Percentiles rank a stretch among this genome's conserved stretches.
Evolutionary conservation across 176 grass and related monocot genomes (phyloP).

Genomic region (Lolium multiflorum): DNA sequence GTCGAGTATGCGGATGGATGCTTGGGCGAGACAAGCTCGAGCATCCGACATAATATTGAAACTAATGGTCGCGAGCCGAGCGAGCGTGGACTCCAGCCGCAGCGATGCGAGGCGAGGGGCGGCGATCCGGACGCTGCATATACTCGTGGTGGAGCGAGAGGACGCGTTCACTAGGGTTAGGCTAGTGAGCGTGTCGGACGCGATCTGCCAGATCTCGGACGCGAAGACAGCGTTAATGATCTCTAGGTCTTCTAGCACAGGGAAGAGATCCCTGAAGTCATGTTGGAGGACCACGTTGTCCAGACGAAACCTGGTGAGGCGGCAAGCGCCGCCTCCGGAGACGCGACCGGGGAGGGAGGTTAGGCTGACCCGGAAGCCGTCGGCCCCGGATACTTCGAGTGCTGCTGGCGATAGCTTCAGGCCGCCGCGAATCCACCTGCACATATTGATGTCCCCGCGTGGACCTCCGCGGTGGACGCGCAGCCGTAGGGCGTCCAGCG

Average conservation of each 20-base stretch:
- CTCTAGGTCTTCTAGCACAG: not conserved
- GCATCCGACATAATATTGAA: not conserved
- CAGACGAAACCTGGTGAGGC: not conserved
- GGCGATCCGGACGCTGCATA: not conserved
- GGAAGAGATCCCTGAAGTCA: not conserved
- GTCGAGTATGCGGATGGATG: not conserved
- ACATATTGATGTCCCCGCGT: not conserved
- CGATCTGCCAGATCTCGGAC: not conserved
- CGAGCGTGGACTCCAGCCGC: not conserved
- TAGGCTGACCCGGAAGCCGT: not conserved
- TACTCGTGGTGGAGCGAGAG: not conserved
- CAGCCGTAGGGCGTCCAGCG: not conserved
- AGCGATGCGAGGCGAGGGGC: not conserved
- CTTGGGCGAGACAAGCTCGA: not conserved
- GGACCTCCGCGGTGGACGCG: not conserved
- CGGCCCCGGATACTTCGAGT: not conserved
- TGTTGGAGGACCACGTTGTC: not conserved
- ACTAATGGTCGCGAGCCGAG: not conserved
- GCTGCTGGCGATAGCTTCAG: not conserved
- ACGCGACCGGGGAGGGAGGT: not conserved
- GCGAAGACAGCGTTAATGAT: not conserved
- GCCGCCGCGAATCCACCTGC: slow-evolving; percentile 15
- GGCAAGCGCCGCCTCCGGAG: not conserved
- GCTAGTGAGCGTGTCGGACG: not conserved
- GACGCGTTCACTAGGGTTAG: not conserved